Evolutionary conservation across 768 basidiomycete genomes (phyloP).

Genomic region (Neoboletus magnificus): DNA sequence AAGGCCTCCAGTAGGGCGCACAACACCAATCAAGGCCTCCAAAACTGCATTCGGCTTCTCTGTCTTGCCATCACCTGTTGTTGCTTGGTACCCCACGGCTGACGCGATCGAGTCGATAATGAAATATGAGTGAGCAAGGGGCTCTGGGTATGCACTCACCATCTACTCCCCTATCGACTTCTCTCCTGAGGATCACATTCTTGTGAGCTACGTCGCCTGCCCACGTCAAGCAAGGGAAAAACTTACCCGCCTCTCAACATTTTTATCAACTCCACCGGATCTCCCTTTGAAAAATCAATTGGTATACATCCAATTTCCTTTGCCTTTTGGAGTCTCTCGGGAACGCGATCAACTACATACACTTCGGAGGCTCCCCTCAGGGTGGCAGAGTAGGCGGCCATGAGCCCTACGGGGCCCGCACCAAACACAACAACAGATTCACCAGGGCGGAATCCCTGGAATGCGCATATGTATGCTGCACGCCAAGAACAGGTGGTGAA

Average conservation of each 20-base stretch:
- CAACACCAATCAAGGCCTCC: constrained; percentile 34
- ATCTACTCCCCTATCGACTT: background rate
- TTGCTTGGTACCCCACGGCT: constrained; percentile 39
- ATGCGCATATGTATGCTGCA: background rate
- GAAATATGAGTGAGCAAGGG: background rate
- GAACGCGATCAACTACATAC: constrained; percentile 55
- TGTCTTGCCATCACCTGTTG: constrained; percentile 52
- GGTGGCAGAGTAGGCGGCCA: constrained; percentile 50
- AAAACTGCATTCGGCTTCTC: constrained; percentile 53
- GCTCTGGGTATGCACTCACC: background rate
- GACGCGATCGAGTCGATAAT: constrained; percentile 34
- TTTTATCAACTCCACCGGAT: background rate
- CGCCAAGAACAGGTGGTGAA: background rate
- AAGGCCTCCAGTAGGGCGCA: constrained; percentile 15
- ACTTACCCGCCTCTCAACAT: background rate
- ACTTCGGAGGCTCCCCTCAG: constrained; percentile 51
- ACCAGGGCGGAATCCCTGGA: background rate
- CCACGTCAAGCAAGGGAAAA: background rate
- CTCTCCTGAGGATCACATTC: background rate
- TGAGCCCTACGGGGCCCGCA: constrained; percentile 33
- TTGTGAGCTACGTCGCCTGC: background rate
- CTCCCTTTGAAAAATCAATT: constrained; percentile 35
- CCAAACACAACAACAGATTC: background rate
- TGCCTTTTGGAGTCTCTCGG: constrained; percentile 39
- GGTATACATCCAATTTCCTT: constrained; percentile 48